Conservation (phyloP, 148 eudicot genomes). For the Rhododendron williamsianum region DNA sequence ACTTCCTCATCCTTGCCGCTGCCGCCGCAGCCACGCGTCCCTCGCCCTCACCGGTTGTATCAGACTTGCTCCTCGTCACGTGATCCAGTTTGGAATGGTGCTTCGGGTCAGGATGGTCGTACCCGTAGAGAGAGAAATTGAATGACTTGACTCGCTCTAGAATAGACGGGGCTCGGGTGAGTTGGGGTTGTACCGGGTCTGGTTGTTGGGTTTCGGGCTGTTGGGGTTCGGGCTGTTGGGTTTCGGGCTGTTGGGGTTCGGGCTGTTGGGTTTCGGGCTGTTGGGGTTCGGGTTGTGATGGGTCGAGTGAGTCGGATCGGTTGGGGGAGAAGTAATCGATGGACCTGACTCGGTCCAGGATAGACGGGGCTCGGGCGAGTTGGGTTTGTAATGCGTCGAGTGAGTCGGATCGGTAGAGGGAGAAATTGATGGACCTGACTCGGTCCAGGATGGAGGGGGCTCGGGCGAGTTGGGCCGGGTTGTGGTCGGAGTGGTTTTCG, state of each 20-base stretch:
- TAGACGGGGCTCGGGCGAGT: conserved; percentile 41
- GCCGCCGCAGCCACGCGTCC: background rate
- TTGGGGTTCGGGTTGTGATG: background rate
- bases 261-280: background rate
- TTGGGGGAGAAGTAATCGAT: conserved; percentile 10
- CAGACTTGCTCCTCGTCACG: conserved; percentile 26
- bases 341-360: conserved; percentile 40
- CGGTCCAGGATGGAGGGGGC: conserved; percentile 51
- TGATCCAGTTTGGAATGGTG: background rate
- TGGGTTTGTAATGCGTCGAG: background rate
- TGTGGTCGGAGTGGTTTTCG: background rate
- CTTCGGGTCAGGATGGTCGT: background rate
- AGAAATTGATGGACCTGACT: conserved; percentile 29
- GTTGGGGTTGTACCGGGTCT: background rate
- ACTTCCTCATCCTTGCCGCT: conserved; percentile 32
- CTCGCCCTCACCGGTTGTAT: background rate
- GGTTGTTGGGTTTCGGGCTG: background rate
- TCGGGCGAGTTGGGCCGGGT: conserved; percentile 20
- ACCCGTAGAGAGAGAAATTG: conserved; percentile 15
- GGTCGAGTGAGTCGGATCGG: background rate
- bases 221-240: background rate
- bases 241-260: background rate
- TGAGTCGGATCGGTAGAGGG: background rate
- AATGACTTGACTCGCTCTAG: conserved; percentile 41
- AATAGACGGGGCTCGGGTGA: conserved; percentile 45